These are phyloP conservation scores for Thielaviopsis punctulata DNA, from an alignment of 2,329 filamentous ascomycete species.

Conservation along the genomic window DNA sequence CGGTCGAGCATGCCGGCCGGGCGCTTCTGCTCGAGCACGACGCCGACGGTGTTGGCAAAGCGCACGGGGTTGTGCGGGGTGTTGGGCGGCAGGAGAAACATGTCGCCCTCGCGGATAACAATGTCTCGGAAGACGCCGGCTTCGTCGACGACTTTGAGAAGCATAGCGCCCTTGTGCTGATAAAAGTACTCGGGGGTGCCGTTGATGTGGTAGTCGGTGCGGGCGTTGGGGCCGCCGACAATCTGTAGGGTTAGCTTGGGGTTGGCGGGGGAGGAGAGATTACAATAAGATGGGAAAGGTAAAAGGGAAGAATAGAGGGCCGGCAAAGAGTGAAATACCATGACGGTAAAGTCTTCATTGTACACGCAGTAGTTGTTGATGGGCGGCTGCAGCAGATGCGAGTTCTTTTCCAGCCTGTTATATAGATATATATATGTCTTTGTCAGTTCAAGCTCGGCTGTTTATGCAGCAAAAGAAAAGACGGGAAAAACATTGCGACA, in stretches of 20 bases:
- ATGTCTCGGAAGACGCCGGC: conserved; percentile 58
- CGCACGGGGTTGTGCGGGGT: conserved; percentile 93
- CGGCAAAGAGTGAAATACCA: conserved; percentile 31
- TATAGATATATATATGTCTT: not conserved
- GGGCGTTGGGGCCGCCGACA: conserved; percentile 86
- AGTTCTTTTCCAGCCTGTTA: conserved; percentile 72
- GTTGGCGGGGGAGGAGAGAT: not conserved
- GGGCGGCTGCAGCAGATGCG: conserved; percentile 79
- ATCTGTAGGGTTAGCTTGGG: conserved; percentile 33
- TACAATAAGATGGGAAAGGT: not conserved
- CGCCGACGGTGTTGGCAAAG: conserved; percentile 82
- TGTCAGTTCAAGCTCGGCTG: not conserved
- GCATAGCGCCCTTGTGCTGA: conserved; percentile 84
- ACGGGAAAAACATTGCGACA: not conserved
- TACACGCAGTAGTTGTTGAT: conserved; percentile 98
- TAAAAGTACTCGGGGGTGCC: conserved; percentile 95
- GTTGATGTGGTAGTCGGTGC: conserved; percentile 98
- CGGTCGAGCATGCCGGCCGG: conserved; percentile 54
- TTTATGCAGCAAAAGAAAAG: not conserved
- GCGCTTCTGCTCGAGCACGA: conserved; percentile 77
- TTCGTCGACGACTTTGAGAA: conserved; percentile 84
- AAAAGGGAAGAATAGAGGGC: not conserved
- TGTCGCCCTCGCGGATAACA: conserved; percentile 77
- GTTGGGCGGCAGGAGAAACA: conserved; percentile 85
- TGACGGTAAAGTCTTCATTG: conserved; percentile 65